Percentiles rank a stretch among this genome's conserved stretches.
These are phyloP conservation scores for Oenanthe sinensis DNA, from an alignment of 129 eudicot genomes.

Conservation along the genomic window DNA sequence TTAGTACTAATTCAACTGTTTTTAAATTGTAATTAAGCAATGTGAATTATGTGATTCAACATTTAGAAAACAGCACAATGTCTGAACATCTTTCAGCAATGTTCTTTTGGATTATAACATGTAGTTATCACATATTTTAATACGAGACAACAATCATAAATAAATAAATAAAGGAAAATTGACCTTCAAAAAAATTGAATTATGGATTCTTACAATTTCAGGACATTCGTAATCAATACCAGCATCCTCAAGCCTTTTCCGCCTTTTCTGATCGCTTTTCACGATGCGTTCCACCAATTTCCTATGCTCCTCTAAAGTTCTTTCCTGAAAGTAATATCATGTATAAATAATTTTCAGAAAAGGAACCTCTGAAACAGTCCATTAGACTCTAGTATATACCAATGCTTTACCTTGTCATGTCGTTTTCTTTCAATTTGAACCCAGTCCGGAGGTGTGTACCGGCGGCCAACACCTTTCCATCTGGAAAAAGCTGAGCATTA, in stretches of 20 bases:
- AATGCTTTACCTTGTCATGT: conserved; percentile 53
- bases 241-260: conserved; percentile 73
- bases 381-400: background rate
- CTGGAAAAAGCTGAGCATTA: conserved; percentile 17
- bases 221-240: conserved; percentile 82
- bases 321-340: conserved; percentile 40
- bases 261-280: conserved; percentile 60
- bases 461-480: conserved; percentile 81
- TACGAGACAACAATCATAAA: background rate
- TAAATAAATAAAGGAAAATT: no score
- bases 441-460: conserved; percentile 58
- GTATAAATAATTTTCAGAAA: background rate
- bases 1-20: background rate
- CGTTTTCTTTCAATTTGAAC: conserved; percentile 59
- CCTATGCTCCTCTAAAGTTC: conserved; percentile 64
- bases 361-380: background rate
- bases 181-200: background rate
- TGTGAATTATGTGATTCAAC: no score
- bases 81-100: background rate
- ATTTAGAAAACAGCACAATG: background rate
- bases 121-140: background rate
- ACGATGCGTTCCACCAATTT: conserved; percentile 59
- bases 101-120: background rate
- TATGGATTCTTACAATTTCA: conserved; percentile 49
- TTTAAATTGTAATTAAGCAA: no score